These are phyloP conservation scores for Candida maesae DNA, from an alignment of 805 yeast genomes.

Conservation along the genomic window DNA sequence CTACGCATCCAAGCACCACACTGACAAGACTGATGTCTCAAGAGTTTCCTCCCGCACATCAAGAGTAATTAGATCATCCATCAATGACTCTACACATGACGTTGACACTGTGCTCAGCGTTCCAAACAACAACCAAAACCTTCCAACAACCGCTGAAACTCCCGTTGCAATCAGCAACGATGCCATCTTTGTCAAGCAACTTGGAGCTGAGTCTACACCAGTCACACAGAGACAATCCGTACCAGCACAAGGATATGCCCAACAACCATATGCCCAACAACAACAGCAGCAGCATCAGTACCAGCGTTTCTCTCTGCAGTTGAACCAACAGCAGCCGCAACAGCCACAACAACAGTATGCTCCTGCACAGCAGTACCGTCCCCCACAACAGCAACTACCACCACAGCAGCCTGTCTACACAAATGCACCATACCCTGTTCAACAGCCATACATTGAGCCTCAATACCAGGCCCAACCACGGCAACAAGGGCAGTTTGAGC, in stretches of 20 bases:
- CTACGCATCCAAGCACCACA: constrained; percentile 24
- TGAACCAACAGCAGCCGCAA: constrained; percentile 1
- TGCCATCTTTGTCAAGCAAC: constrained; percentile 22
- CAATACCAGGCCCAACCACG: constrained; percentile 6
- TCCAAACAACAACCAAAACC: constrained; percentile 22
- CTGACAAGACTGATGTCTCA: constrained; percentile 16
- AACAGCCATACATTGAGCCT: not conserved
- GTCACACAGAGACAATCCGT: constrained; percentile 18
- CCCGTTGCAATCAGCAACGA: constrained; percentile 21
- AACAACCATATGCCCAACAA: constrained; percentile 7
- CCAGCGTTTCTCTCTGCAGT: not conserved
- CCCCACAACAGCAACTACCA: constrained; percentile 3
- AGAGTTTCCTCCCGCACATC: constrained; percentile 30
- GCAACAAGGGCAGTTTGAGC: constrained; percentile 3
- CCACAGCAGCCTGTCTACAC: constrained; percentile 8
- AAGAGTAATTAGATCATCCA: constrained; percentile 16
- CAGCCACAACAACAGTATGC: constrained; percentile 6
- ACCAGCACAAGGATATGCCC: constrained; percentile 8
- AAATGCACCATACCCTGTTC: not conserved
- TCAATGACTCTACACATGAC: constrained; percentile 21
- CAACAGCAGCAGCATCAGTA: constrained; percentile 15
- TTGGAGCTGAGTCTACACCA: constrained; percentile 17
- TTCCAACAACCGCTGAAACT: constrained; percentile 21
- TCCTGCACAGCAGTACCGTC: constrained; percentile 4
- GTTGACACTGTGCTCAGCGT: constrained; percentile 25